These are phyloP conservation scores for Cystobasidium sp. DNA, from an alignment of 1,284 basidiomycete genomes.

Conservation along the genomic window DNA sequence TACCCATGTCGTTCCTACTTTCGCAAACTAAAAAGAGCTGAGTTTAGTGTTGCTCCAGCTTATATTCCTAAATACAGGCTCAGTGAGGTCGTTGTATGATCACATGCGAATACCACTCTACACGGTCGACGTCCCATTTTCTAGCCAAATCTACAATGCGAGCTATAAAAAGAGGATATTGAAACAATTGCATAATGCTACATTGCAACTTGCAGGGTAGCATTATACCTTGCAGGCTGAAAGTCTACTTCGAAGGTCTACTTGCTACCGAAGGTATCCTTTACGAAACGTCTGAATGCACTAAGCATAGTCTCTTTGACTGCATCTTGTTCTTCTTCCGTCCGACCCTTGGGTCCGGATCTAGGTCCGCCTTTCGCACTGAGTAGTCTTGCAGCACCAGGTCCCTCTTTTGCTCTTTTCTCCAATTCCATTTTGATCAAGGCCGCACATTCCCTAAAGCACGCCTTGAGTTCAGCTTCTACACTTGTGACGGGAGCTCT, in stretches of 20 bases:
- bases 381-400: conserved; percentile 6
- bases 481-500: conserved; percentile 15
- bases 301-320: conserved; percentile 50
- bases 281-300: conserved; percentile 48
- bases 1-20: too few relatives aligned
- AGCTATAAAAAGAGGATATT: too few relatives aligned
- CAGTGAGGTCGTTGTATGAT: too few relatives aligned
- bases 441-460: conserved; percentile 63
- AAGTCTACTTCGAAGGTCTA: neutral
- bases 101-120: too few relatives aligned
- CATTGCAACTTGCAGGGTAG: too few relatives aligned
- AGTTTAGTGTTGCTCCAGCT: too few relatives aligned
- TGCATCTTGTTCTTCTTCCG: conserved; percentile 46
- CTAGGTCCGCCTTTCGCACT: neutral
- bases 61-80: too few relatives aligned
- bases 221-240: neutral
- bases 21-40: too few relatives aligned
- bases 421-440: conserved; percentile 63
- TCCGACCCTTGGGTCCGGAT: conserved; percentile 34
- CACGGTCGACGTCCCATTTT: too few relatives aligned
- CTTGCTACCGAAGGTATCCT: conserved; percentile 43
- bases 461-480: conserved; percentile 51
- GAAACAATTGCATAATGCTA: too few relatives aligned
- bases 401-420: conserved; percentile 56
- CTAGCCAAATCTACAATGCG: too few relatives aligned